phyloP scores from a whole-genome alignment of 2,329 filamentous ascomycete species.

The Pyrenophora teres region DNA sequence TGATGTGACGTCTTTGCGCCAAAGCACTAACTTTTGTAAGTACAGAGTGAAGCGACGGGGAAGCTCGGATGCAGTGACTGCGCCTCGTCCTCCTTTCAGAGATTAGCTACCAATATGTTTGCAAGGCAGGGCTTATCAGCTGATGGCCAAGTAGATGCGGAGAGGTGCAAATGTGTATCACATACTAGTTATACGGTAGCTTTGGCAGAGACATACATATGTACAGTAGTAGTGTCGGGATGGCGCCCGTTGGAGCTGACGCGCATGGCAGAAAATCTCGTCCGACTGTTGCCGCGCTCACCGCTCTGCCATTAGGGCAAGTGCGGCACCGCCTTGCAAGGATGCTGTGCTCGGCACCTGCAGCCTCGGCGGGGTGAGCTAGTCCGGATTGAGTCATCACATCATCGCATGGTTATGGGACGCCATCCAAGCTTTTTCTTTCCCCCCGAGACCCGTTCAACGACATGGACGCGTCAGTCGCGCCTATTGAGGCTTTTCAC shows the following conservation, averaged over 20 bases:
- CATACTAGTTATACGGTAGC: too few relatives aligned
- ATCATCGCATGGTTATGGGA: conserved; percentile 20
- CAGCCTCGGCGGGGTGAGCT: conserved; percentile 19
- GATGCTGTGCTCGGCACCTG: conserved; percentile 9
- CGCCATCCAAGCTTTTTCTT: conserved; percentile 5
- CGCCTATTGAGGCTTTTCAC: background rate
- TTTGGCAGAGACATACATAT: too few relatives aligned
- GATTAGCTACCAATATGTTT: background rate
- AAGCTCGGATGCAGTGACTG: conserved; percentile 7
- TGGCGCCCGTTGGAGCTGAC: conserved; percentile 10
- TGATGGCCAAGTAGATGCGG: background rate
- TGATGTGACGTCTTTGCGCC: conserved; percentile 3
- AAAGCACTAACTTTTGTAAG: conserved; percentile 4
- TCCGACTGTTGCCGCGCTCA: conserved; percentile 18
- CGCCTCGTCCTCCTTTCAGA: conserved; percentile 4
- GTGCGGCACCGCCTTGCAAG: conserved; percentile 19
- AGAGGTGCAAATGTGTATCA: background rate
- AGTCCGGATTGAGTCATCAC: conserved; percentile 10
- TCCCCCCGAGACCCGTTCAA: background rate
- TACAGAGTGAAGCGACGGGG: background rate
- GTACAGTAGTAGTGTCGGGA: conserved; percentile 19
- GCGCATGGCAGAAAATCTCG: conserved; percentile 14
- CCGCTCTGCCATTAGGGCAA: conserved; percentile 19
- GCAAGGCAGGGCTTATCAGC: background rate
- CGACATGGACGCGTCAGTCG: background rate